These are phyloP conservation scores for Cyberlindnera euphorbiiphila DNA, from an alignment of 805 yeast genomes.

Conservation along the genomic window DNA sequence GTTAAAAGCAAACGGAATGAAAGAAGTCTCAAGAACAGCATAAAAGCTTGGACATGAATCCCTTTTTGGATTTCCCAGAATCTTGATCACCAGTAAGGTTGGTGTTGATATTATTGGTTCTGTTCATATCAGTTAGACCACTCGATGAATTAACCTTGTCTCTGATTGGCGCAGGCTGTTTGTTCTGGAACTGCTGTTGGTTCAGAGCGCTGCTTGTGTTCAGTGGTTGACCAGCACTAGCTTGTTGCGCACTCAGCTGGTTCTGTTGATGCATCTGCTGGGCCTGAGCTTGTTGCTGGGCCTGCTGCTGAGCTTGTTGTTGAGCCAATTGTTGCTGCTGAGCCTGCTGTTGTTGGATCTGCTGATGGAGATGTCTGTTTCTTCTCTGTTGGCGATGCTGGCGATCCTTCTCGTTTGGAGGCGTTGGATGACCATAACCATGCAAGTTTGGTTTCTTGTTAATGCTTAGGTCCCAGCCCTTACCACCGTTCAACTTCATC, in stretches of 20 bases:
- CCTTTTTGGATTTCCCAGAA: slow-evolving; percentile 19
- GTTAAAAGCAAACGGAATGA: background rate
- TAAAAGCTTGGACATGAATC: slow-evolving; percentile 25
- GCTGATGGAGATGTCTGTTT: slow-evolving; percentile 28
- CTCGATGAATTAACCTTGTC: slow-evolving; percentile 25
- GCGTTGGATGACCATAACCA: slow-evolving; percentile 75
- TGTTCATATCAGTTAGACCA: slow-evolving; percentile 19
- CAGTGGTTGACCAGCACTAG: slow-evolving; percentile 14
- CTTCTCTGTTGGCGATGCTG: slow-evolving; percentile 30
- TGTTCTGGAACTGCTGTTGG: slow-evolving; percentile 29
- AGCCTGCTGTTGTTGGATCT: slow-evolving; percentile 22
- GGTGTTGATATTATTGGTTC: slow-evolving; percentile 19
- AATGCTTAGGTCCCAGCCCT: slow-evolving; percentile 75
- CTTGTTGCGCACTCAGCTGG: slow-evolving; percentile 19
- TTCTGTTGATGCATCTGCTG: slow-evolving; percentile 9
- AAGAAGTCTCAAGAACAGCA: slow-evolving; percentile 20
- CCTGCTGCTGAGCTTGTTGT: slow-evolving; percentile 18
- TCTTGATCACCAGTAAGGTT: slow-evolving; percentile 18
- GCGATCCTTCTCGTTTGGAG: slow-evolving; percentile 33
- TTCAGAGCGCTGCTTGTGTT: slow-evolving; percentile 24
- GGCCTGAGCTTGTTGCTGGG: slow-evolving; percentile 17
- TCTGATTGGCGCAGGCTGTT: slow-evolving; percentile 30
- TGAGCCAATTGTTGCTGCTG: slow-evolving; percentile 19
- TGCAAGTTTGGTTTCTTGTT: slow-evolving; percentile 77
- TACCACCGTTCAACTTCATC: slow-evolving; percentile 75